Evolutionary conservation across 441 rosid genomes (phyloP).

Genomic region (Corymbia calophylla): DNA sequence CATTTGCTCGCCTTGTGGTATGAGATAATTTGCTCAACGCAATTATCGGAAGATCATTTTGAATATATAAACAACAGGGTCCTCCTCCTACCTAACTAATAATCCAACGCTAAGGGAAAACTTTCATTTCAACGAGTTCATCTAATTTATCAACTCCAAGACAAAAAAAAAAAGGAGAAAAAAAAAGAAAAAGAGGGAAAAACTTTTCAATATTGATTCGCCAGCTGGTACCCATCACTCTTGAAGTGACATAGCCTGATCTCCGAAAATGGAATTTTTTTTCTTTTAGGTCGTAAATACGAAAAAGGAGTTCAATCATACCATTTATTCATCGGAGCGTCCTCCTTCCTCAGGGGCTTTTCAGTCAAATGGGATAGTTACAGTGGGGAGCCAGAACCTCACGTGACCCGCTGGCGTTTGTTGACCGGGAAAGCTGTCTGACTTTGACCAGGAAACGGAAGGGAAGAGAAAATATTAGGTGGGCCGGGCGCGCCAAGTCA

Average conservation of each 20-base stretch:
- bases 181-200: rapidly evolving
- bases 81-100: neutral
- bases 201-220: neutral
- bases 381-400: neutral
- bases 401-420: neutral
- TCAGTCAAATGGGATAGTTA: neutral
- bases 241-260: neutral
- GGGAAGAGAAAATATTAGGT: neutral
- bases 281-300: too few species aligned
- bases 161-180: too few species aligned
- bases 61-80: neutral
- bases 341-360: neutral
- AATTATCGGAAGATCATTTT: too few species aligned
- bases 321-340: neutral
- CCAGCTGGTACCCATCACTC: neutral
- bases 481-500: too few species aligned
- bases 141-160: neutral
- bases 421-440: neutral
- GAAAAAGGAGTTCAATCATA: too few species aligned
- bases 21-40: too few species aligned
- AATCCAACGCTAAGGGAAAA: too few species aligned
- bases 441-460: neutral
- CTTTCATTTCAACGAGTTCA: neutral
- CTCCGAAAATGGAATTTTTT: neutral
- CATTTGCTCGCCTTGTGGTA: too few species aligned